A percentile compares a stretch with the other conserved stretches of the same genome.
phyloP scores from a whole-genome alignment of 2,329 filamentous ascomycete genomes.

The Scedosporium apiospermum region DNA sequence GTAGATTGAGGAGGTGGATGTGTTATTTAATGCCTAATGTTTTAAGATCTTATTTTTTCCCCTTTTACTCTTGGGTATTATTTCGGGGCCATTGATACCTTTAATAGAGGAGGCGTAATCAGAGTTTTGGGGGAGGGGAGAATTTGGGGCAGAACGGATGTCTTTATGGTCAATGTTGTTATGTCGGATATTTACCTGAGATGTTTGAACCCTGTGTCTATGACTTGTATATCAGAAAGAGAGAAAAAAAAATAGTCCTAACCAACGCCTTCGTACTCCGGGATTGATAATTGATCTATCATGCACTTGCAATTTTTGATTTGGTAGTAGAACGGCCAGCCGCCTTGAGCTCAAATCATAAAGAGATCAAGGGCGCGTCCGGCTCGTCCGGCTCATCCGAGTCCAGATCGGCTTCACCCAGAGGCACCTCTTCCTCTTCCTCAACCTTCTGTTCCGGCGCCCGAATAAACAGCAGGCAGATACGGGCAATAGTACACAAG shows the following conservation, averaged over 20 bases:
- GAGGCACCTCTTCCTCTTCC: slow-evolving; percentile 12
- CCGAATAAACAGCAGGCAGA: slow-evolving; percentile 20
- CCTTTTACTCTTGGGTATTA: background rate
- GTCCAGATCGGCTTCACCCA: background rate
- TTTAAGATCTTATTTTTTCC: background rate
- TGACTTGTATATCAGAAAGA: background rate
- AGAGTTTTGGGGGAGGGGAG: background rate
- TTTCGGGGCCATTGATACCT: background rate
- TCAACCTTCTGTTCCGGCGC: slow-evolving; percentile 16
- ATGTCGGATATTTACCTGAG: background rate
- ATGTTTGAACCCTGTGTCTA: background rate
- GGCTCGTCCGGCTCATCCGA: slow-evolving; percentile 3
- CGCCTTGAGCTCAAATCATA: background rate
- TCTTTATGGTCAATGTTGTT: background rate
- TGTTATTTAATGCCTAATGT: slow-evolving; percentile 6
- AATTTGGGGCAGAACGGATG: background rate
- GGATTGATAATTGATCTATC: too few species aligned
- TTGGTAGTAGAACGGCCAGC: background rate
- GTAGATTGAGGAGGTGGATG: slow-evolving; percentile 6
- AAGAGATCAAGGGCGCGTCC: background rate
- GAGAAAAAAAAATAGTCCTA: background rate
- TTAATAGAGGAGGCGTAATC: background rate
- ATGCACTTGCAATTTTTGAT: background rate
- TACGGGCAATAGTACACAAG: slow-evolving; percentile 18
- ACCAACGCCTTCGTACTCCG: too few species aligned